These are phyloP conservation scores for Hyphopichia pseudoburtonii DNA, from an alignment of 1,139 yeast genomes.

Conservation along the genomic window DNA sequence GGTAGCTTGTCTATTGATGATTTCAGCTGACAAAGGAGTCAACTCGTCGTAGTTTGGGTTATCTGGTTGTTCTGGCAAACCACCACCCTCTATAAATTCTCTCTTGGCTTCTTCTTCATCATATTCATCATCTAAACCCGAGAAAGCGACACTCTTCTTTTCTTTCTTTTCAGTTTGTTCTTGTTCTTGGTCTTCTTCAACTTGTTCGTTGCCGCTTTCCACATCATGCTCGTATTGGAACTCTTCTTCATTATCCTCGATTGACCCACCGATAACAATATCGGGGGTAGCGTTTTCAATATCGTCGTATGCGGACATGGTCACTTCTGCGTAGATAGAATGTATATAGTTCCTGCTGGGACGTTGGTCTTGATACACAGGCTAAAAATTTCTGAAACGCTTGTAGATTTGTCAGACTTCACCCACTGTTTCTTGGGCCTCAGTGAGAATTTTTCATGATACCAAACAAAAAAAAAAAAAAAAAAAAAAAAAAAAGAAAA, in stretches of 20 bases:
- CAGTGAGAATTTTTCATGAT: constrained; percentile 5
- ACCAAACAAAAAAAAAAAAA: not conserved
- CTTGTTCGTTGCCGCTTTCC: constrained; percentile 52
- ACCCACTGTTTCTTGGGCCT: not conserved
- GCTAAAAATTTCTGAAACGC: too few species aligned
- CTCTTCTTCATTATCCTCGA: constrained; percentile 44
- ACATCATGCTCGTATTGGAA: constrained; percentile 44
- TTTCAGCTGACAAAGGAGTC: constrained; percentile 90
- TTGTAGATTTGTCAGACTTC: not conserved
- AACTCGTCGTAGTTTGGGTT: constrained; percentile 76
- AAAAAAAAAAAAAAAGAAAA: too few species aligned
- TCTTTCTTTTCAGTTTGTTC: constrained; percentile 39
- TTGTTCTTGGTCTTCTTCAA: constrained; percentile 40
- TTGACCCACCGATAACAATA: constrained; percentile 75
- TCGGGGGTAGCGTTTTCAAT: constrained; percentile 84
- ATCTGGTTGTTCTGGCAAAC: constrained; percentile 93
- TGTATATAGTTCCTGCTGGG: too few species aligned
- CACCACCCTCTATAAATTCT: constrained; percentile 98
- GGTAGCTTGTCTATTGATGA: constrained; percentile 98
- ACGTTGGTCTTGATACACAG: too few species aligned
- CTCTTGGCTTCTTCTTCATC: constrained; percentile 63
- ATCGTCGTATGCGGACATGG: constrained; percentile 52
- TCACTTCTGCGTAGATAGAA: too few species aligned
- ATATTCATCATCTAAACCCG: constrained; percentile 65
- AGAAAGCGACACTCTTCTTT: constrained; percentile 83